Base-by-base conservation (phyloP, 306 rosid species). In the Cucurbita maxima region DNA sequence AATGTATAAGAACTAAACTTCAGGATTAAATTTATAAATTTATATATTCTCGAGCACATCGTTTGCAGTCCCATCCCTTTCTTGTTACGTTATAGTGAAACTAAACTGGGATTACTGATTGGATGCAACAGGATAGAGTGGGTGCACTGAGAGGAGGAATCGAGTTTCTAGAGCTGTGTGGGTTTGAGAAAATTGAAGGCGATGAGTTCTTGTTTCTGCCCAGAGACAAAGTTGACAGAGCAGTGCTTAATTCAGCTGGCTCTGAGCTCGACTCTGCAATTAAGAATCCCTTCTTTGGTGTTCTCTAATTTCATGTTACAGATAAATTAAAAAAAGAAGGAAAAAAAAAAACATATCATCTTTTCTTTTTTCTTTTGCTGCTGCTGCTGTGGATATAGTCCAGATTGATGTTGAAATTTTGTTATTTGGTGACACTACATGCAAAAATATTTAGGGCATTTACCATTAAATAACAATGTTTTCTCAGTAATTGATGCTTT, bases 101-200 rank as follows among this genome's bases (percentile, higher is more conserved):
- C 57, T 45, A 41, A 72, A 30, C 50, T 10, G 1, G 45, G 53
- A 36, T 38, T 16, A 52, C 15, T 19, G 4, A 8, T 43, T 56
- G 38, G 30, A 20, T 67, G 74, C 61, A 71, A 80, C 92, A 94
- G 99, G 99, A 91, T n/a, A 82, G 99, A 77, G 96, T 94, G 58
- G 99, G 96, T 75, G 82, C 87, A 16, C 77, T 94, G 83, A 82
- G 55, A 40, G 99, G 99, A 50, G 92, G 99, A 22, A 72, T 88
- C 66, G 88, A 89, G 84, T 94, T 94, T 87, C 88, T 94, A 63
- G 95, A 89, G 85, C 82, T 94, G 79, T 91, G 99, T 1, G 99
- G 97, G 47, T 94, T 94, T 79, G 91, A 87, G 86, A 94, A 83
- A 84, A 78, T 83, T 7, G 72, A 67, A 72, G 96, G 86, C 2